Evolutionary conservation across 2,329 filamentous ascomycete genomes (phyloP), one percentile per base, ranked within the genome.

Genomic region (Chrysoporthe puriensis): DNA sequence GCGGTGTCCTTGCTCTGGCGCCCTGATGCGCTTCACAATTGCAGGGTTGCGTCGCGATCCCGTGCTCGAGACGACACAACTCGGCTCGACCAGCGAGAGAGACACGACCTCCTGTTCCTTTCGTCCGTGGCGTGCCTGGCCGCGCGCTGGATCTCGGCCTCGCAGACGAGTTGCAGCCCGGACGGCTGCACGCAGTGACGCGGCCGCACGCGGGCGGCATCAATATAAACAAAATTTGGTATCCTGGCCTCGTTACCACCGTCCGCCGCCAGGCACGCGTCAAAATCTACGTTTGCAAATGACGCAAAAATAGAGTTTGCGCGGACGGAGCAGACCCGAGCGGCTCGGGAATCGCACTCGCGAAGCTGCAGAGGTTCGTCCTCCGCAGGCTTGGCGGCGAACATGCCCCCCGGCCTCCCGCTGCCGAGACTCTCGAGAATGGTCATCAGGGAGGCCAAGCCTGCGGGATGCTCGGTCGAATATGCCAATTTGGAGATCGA

Each of bases 271-370:
- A 54, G 13, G 48, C 48, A 26, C 48, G 14, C 48, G 48, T 52
- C 48, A 52, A 14, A 21, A 11, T 54, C 21, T 54, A 32, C 50
- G 50, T 54, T 7, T 54, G 50, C 26, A 34, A 54, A 54, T 54
- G 50, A 54, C 50, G 50, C 50, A 54, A 54, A 32, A 16, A 14
- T 32, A 32, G 21, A 14, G 50, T 54, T 54, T 54, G 13, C 50
- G 14, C 16, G 21, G 26, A 32, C 50, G 50, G 50, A 54, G 50
- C 21, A 54, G 50, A 54, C 9, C 50, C 50, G 50, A 54, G 50
- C 50, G 50, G 50, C 21, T 54, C 50, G 50, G 50, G 50, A 54
- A 26, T 54, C 50, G 50, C 50, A 14, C 21, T 54, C 50, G 50
- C 50, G 21, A 21, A n/a, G 21, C 46, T 50, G 46, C n/a, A 50